phyloP scores from a whole-genome alignment of 2,329 filamentous ascomycete genomes.

The Aspergillus latus region DNA sequence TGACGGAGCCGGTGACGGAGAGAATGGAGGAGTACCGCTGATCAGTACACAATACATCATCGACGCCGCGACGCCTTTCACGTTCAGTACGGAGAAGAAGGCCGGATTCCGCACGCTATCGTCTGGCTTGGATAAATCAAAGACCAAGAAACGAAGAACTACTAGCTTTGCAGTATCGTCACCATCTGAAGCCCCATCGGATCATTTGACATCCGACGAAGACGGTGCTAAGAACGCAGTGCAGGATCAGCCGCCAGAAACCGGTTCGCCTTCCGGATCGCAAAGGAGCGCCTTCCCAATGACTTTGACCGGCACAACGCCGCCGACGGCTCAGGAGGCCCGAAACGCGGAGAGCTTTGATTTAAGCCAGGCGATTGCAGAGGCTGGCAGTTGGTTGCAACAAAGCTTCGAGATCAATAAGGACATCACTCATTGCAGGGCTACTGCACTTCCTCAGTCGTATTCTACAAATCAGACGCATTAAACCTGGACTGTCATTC shows the following conservation, averaged over 20 bases:
- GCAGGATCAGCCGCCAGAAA: conserved; percentile 6
- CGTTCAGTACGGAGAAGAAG: conserved; percentile 37
- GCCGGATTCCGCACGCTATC: conserved; percentile 10
- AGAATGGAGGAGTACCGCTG: conserved; percentile 22
- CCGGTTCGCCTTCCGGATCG: conserved; percentile 16
- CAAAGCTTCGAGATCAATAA: conserved; percentile 45
- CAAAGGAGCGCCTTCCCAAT: conserved; percentile 29
- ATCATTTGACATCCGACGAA: conserved; percentile 4
- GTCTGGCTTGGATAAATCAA: conserved; percentile 7
- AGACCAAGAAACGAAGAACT: conserved; percentile 24
- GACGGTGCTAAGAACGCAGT: conserved; percentile 14
- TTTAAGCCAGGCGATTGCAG: conserved; percentile 46
- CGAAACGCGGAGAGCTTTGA: conserved; percentile 43
- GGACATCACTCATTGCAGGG: conserved; percentile 27
- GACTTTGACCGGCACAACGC: conserved; percentile 34
- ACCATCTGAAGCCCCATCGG: not conserved
- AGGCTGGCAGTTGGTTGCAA: conserved; percentile 47
- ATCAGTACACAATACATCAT: conserved; percentile 45
- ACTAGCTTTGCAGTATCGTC: conserved; percentile 18
- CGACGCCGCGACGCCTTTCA: conserved; percentile 42
- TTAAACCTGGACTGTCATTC: not conserved
- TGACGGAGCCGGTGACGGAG: conserved; percentile 5
- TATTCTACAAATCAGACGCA: conserved; percentile 12
- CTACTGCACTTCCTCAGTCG: conserved; percentile 11
- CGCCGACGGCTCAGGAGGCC: conserved; percentile 35